Evolutionary conservation across 768 basidiomycete genomes (phyloP).

Genomic region (Trametes maxima): DNA sequence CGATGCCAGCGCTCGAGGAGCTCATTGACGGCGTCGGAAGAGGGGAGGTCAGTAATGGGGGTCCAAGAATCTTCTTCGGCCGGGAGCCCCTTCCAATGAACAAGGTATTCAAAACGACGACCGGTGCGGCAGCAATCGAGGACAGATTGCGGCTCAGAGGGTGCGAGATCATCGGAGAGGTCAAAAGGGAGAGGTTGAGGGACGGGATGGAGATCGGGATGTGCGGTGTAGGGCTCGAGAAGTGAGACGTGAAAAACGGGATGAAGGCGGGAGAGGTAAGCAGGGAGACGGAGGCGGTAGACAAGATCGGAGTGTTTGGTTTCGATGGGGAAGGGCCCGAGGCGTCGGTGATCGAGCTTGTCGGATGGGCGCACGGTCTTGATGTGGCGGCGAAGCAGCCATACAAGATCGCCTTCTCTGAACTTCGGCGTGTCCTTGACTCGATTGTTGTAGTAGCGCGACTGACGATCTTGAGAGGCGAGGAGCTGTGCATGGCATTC

Average conservation of each 20-base stretch:
- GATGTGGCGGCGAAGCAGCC: constrained; percentile 42
- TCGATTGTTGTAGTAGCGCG: constrained; percentile 34
- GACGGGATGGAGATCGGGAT: background rate
- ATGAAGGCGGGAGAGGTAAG: constrained; percentile 5
- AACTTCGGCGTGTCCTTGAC: constrained; percentile 34
- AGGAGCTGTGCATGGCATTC: constrained; percentile 39
- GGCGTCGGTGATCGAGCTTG: constrained; percentile 36
- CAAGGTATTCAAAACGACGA: constrained; percentile 4
- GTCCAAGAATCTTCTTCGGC: constrained; percentile 15
- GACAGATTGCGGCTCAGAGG: constrained; percentile 1
- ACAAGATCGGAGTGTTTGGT: constrained; percentile 3
- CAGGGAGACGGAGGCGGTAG: constrained; percentile 6
- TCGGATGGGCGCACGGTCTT: constrained; percentile 42
- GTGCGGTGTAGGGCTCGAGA: background rate
- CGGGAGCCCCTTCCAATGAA: constrained; percentile 4
- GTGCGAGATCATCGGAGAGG: background rate
- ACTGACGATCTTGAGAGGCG: constrained; percentile 34
- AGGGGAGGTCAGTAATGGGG: constrained; percentile 7
- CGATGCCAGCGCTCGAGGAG: constrained; percentile 7
- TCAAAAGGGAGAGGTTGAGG: background rate
- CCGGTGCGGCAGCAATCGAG: constrained; percentile 7
- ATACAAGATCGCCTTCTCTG: constrained; percentile 38
- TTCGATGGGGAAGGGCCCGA: constrained; percentile 5
- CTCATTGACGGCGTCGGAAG: background rate
- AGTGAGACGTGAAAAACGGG: constrained; percentile 5